Percentiles rank a stretch among this genome's conserved stretches.
phyloP scores from a whole-genome alignment of 441 rosid species.

The Gossypium schwendimanii region DNA sequence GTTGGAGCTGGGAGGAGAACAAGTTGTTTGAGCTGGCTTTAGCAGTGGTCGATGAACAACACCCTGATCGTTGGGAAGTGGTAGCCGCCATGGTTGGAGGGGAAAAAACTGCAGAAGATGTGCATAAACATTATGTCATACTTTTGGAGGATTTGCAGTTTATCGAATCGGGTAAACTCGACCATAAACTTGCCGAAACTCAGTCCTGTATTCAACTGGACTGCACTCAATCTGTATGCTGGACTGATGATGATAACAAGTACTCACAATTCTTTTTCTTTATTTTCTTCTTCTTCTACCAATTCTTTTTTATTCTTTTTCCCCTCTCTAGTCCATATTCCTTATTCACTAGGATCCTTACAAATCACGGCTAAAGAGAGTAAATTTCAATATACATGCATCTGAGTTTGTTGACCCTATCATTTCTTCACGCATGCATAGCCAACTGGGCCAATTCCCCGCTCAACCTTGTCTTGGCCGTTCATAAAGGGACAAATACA shows the following conservation, averaged over 20 bases:
- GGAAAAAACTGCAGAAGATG: slow-evolving; percentile 49
- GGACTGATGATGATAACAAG: slow-evolving; percentile 56
- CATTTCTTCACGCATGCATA: background rate
- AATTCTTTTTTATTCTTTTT: background rate
- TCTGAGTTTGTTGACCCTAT: background rate
- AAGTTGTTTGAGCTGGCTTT: slow-evolving; percentile 62
- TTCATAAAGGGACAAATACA: background rate
- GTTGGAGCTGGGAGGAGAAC: slow-evolving; percentile 79
- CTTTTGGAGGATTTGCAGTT: slow-evolving; percentile 57
- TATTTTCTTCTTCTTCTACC: background rate
- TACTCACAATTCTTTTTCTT: slow-evolving; percentile 13
- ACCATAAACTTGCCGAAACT: slow-evolving; percentile 34
- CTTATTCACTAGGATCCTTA: background rate
- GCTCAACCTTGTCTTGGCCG: background rate
- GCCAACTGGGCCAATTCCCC: background rate
- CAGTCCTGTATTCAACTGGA: slow-evolving; percentile 36
- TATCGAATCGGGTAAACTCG: slow-evolving; percentile 57
- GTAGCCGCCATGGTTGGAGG: slow-evolving; percentile 65
- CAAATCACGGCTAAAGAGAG: background rate
- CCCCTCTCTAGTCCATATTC: background rate
- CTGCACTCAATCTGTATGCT: slow-evolving; percentile 26
- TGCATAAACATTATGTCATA: slow-evolving; percentile 44
- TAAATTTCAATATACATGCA: background rate
- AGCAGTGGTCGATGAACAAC: slow-evolving; percentile 50
- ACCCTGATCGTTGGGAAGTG: slow-evolving; percentile 53